Conservation (phyloP, 805 yeast genomes). For the Lachancea waltii region DNA sequence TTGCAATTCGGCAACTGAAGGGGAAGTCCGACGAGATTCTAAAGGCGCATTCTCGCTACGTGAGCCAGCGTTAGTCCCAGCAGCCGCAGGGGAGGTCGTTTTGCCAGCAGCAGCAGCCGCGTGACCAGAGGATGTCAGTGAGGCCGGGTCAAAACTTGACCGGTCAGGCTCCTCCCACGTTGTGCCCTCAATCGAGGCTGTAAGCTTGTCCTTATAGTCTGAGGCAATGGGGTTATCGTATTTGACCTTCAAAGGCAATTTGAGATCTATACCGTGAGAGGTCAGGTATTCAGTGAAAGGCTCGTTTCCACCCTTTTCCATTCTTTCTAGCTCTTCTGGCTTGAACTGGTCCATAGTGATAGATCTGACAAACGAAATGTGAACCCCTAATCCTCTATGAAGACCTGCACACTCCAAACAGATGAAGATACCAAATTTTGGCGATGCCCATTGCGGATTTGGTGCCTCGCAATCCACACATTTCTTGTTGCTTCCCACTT, state of each 20-base stretch:
- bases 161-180: constrained; percentile 65
- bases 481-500: constrained; percentile 72
- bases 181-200: constrained; percentile 67
- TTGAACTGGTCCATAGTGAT: constrained; percentile 99
- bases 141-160: constrained; percentile 32
- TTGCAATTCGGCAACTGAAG: constrained; percentile 32
- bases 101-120: not conserved
- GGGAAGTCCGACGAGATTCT: constrained; percentile 40
- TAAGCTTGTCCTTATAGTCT: constrained; percentile 79
- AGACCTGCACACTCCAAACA: constrained; percentile 97
- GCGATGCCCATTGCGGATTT: constrained; percentile 99
- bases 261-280: constrained; percentile 61
- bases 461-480: constrained; percentile 95
- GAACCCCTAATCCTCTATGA: constrained; percentile 94
- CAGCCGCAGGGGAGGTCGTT: constrained; percentile 1
- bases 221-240: constrained; percentile 90
- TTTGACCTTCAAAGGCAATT: constrained; percentile 61
- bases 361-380: constrained; percentile 90
- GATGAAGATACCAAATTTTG: constrained; percentile 94
- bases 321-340: constrained; percentile 78
- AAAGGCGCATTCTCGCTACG: constrained; percentile 19
- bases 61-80: constrained; percentile 4
- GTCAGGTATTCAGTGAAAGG: constrained; percentile 63
- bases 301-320: constrained; percentile 93
- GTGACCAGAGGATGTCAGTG: constrained; percentile 11